A percentile compares a stretch with the other conserved stretches of the same genome.
Evolutionary conservation across 108 stramenopile genomes (phyloP).

Genomic region (Pseudonitzschia pungens): DNA sequence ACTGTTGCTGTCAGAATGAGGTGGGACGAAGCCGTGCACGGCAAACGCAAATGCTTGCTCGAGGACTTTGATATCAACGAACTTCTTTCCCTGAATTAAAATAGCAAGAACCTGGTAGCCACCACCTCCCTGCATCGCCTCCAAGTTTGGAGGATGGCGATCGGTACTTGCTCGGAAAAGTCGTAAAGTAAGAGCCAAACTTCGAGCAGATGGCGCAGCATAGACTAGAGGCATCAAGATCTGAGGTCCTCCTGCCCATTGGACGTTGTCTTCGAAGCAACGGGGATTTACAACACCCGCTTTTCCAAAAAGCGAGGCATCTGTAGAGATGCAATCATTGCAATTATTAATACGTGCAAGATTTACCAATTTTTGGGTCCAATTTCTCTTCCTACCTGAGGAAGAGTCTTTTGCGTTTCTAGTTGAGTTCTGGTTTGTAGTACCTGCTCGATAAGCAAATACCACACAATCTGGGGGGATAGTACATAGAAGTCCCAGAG

Average conservation of each 20-base stretch:
- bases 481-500: conserved; percentile 72
- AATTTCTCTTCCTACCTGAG: conserved; percentile 39
- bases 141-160: conserved; percentile 79
- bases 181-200: conserved; percentile 65
- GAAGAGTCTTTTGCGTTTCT: conserved; percentile 25
- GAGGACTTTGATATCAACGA: conserved; percentile 69
- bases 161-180: conserved; percentile 70
- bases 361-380: conserved; percentile 60
- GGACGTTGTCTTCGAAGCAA: conserved; percentile 85
- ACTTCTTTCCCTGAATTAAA: conserved; percentile 71
- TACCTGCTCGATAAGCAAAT: conserved; percentile 72
- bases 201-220: conserved; percentile 63
- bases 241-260: conserved; percentile 83
- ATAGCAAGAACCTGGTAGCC: conserved; percentile 82
- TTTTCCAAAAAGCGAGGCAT: conserved; percentile 74
- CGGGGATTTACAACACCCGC: conserved; percentile 67
- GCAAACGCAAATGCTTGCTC: conserved; percentile 88
- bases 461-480: conserved; percentile 67
- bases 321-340: conserved; percentile 61
- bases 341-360: conserved; percentile 64
- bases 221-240: conserved; percentile 76
- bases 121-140: conserved; percentile 81
- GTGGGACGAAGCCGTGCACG: conserved; percentile 75
- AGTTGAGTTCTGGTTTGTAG: conserved; percentile 30
- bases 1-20: conserved; percentile 42